phyloP scores from a whole-genome alignment of 352 stramenopile genomes.

The Globisporangium nagaii region DNA sequence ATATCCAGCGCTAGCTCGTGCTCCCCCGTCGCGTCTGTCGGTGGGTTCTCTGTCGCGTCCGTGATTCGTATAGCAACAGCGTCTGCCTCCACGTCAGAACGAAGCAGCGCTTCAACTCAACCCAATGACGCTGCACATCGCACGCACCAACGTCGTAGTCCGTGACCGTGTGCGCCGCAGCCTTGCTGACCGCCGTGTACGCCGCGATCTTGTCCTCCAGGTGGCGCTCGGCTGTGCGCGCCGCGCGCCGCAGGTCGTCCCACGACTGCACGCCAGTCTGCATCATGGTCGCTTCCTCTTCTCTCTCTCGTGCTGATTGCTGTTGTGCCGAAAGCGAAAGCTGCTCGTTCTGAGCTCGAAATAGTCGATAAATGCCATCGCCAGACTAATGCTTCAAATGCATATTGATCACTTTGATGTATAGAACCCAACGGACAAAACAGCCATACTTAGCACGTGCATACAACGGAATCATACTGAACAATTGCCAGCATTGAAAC shows the following conservation, averaged over 20 bases:
- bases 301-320: neutral
- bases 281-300: constrained; percentile 44
- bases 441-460: too few relatives aligned
- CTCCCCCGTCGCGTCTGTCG: constrained; percentile 47
- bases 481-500: too few relatives aligned
- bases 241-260: constrained; percentile 70
- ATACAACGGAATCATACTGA: too few relatives aligned
- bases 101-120: neutral
- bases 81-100: neutral
- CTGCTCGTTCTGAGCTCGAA: neutral
- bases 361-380: neutral
- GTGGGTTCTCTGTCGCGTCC: constrained; percentile 50
- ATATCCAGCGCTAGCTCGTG: constrained; percentile 68
- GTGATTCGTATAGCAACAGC: neutral
- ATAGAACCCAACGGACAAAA: too few relatives aligned
- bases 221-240: constrained; percentile 62
- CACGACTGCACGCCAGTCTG: constrained; percentile 40
- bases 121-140: neutral
- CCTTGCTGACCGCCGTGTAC: constrained; percentile 58
- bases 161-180: constrained; percentile 22
- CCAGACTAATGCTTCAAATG: too few relatives aligned
- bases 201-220: constrained; percentile 80
- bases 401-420: too few relatives aligned
- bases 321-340: neutral
- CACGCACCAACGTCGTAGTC: constrained; percentile 64